Evolutionary conservation across 177 flowering plant genomes (phyloP), one percentile per base, ranked within the genome.

Genomic region (Vitis hybrid): DNA sequence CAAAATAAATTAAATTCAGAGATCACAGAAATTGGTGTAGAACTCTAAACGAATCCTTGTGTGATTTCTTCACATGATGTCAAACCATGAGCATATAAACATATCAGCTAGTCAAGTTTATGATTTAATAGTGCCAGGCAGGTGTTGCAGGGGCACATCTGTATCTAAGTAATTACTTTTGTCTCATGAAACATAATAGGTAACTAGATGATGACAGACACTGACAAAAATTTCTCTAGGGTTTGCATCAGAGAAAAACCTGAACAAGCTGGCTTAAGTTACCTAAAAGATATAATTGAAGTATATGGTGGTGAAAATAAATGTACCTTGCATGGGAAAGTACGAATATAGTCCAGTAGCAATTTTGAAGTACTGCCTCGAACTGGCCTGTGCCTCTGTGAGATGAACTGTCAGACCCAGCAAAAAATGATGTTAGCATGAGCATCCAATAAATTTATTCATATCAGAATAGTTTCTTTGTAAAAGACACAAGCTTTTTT

Each of bases 351-450:
- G 47, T 86, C 81, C 80, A 92, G 73, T 64, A 92, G 77, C 82
- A 89, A 72, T 55, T 83, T 85, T 71, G 80, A 82, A 75, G 89
- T 76, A 66, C 86, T 86, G 19, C 98, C 97, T 55, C 98, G 87
- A 57, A 94, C 81, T 57, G 92, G 97, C 75, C 84, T 86, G 28
- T 92, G 90, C 78, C 89, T 88, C 80, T 94, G 98, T 18, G 97
- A 94, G 74, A 92, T 82, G 74, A 91, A 94, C 97, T 94, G 81
- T 69, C 6, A 65, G 31, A 68, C 61, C 28, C 57, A 76, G 14
- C 76, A 33, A 12, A 55, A 68, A 70, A 47, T 7, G 22, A 11
- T n/a, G 49, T 69, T 58, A 77, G 28, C n/a, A n/a, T 50, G 2
- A 49, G 5, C 50, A 72, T 24, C 64, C 56, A 20, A 51, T 53